phyloP scores from a whole-genome alignment of 2,329 filamentous ascomycete genomes.

The Botrytis elliptica region DNA sequence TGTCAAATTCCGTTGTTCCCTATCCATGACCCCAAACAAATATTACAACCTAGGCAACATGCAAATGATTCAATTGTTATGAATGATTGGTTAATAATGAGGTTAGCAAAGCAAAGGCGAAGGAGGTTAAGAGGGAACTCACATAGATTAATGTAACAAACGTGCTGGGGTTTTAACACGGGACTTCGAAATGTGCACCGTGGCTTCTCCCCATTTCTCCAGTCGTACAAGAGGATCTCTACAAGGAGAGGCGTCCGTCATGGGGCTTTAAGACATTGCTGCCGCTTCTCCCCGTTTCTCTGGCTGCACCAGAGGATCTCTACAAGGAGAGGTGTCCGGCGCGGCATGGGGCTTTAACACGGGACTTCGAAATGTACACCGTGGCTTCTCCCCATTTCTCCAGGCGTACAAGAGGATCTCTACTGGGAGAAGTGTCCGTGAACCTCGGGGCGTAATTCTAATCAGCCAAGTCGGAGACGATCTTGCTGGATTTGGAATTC shows the following conservation, averaged over 20 bases:
- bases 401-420: background rate
- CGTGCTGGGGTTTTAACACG: background rate
- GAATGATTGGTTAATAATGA: background rate
- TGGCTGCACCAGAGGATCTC: too few species aligned
- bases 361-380: too few species aligned
- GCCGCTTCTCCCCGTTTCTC: too few species aligned
- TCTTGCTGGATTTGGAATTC: background rate
- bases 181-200: too few species aligned
- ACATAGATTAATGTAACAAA: background rate
- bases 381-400: too few species aligned
- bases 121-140: background rate
- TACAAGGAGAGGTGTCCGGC: too few species aligned
- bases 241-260: background rate
- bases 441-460: background rate
- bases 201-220: too few species aligned
- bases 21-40: background rate
- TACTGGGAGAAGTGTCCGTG: background rate
- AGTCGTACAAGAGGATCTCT: background rate
- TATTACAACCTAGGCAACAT: background rate
- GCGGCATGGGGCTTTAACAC: background rate
- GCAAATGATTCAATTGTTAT: background rate
- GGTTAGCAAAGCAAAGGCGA: background rate
- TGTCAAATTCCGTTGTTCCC: background rate
- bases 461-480: background rate
- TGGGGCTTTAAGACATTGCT: too few species aligned